Percentiles rank a stretch among this genome's conserved stretches.
Evolutionary conservation across 2,329 filamentous ascomycete genomes (phyloP).

Genomic region (Escovopsis sp.): DNA sequence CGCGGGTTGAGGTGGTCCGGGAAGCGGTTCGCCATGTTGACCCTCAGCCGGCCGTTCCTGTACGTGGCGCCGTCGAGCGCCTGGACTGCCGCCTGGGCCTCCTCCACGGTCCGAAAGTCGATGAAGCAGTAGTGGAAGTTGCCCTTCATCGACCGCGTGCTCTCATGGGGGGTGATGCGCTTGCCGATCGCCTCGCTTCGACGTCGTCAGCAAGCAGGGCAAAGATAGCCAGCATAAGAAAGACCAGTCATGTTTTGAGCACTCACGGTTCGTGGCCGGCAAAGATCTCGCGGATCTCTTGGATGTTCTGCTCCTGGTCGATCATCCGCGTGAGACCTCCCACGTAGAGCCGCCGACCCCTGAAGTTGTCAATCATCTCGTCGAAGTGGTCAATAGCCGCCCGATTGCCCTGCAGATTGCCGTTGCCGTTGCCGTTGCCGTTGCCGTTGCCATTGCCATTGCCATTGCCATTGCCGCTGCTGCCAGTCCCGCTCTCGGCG

Average conservation of each 20-base stretch:
- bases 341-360: constrained; percentile 30
- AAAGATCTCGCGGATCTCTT: constrained; percentile 31
- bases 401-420: constrained; percentile 13
- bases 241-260: constrained; percentile 12
- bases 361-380: constrained; percentile 13
- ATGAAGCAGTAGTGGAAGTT: constrained; percentile 51
- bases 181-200: constrained; percentile 27
- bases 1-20: constrained; percentile 1
- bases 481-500: not conserved
- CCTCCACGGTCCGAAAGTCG: constrained; percentile 39
- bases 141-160: constrained; percentile 32
- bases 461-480: not conserved
- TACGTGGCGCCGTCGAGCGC: constrained; percentile 10
- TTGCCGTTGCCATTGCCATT: not conserved
- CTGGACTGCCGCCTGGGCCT: constrained; percentile 34
- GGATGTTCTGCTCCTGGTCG: constrained; percentile 30
- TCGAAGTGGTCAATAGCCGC: constrained; percentile 17
- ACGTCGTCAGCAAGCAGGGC: too few relatives aligned
- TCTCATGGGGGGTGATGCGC: constrained; percentile 42
- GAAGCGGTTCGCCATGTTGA: constrained; percentile 5
- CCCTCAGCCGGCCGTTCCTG: constrained; percentile 10
- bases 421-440: not conserved
- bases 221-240: not conserved
- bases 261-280: constrained; percentile 24
- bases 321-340: constrained; percentile 34